Percentiles rank a stretch among this genome's conserved stretches.
These are phyloP conservation scores for Fusarium nygamai DNA, from an alignment of 2,329 filamentous ascomycete species.

Conservation along the genomic window DNA sequence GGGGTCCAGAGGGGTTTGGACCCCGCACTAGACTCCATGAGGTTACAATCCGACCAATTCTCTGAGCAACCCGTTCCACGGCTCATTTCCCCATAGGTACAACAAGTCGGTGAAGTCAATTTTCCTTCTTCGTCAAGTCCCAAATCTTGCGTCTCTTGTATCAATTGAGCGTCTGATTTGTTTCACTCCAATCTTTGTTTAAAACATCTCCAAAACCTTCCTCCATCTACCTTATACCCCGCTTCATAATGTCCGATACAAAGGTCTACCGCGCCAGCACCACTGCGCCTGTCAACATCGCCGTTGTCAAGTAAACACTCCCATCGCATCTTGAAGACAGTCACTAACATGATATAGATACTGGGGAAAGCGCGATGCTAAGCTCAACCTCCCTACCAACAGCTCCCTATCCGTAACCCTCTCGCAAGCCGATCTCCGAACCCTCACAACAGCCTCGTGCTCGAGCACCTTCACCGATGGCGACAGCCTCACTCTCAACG, in stretches of 20 bases:
- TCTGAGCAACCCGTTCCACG: conserved; percentile 19
- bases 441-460: conserved; percentile 94
- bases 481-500: conserved; percentile 86
- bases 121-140: conserved; percentile 2
- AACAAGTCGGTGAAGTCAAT: conserved; percentile 43
- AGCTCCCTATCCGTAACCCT: conserved; percentile 97
- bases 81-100: conserved; percentile 39
- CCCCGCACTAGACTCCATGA: conserved; percentile 42
- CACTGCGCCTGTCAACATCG: conserved; percentile 97
- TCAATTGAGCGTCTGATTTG: conserved; percentile 1
- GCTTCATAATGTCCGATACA: conserved; percentile 56
- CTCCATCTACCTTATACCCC: conserved; percentile 1
- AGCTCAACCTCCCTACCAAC: conserved; percentile 97
- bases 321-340: not conserved
- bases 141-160: not conserved
- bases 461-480: conserved; percentile 73
- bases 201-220: not conserved
- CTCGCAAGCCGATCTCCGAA: conserved; percentile 91
- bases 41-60: conserved; percentile 17
- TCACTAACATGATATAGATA: conserved; percentile 55
- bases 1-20: conserved; percentile 37
- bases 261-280: conserved; percentile 91
- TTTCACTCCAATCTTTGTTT: not conserved
- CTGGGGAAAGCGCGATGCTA: conserved; percentile 97
- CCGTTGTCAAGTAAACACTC: conserved; percentile 83